Evolutionary conservation across 805 yeast species (phyloP).

Genomic region (Saturnispora saitoi): DNA sequence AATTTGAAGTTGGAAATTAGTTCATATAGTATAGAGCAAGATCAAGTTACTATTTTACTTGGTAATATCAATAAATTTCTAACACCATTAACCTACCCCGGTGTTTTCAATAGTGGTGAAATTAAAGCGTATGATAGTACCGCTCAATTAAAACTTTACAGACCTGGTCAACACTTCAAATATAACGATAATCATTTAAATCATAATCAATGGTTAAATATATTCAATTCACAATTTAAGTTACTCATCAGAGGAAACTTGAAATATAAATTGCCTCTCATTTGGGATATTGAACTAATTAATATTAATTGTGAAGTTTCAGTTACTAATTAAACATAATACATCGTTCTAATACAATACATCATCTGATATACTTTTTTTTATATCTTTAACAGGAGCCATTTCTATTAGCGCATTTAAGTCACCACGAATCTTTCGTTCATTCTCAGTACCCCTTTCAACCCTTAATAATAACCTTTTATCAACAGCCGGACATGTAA

Average conservation of each 20-base stretch:
- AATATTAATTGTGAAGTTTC: conserved; percentile 22
- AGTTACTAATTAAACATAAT: background rate
- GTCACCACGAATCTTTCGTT: conserved; percentile 35
- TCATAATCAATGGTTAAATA: conserved; percentile 25
- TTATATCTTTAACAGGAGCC: conserved; percentile 16
- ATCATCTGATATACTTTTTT: background rate
- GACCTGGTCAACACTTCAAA: conserved; percentile 24
- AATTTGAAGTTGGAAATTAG: background rate
- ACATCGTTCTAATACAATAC: background rate
- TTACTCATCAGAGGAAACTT: conserved; percentile 28
- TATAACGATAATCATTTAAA: conserved; percentile 19
- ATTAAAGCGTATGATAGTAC: conserved; percentile 11
- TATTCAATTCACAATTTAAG: conserved; percentile 23
- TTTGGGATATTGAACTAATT: conserved; percentile 20
- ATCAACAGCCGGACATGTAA: conserved; percentile 47
- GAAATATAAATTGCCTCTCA: conserved; percentile 25
- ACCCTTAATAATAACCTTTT: conserved; percentile 32
- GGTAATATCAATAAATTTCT: conserved; percentile 25
- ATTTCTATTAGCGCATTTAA: conserved; percentile 26
- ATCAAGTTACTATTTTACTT: conserved; percentile 22
- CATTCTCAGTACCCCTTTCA: conserved; percentile 18
- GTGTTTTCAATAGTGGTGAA: conserved; percentile 17
- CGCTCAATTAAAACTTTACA: conserved; percentile 27
- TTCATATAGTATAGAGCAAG: background rate
- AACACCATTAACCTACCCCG: conserved; percentile 26